These are phyloP conservation scores for Goffeauzyma gilvescens DNA, from an alignment of 768 basidiomycete species.

Conservation along the genomic window DNA sequence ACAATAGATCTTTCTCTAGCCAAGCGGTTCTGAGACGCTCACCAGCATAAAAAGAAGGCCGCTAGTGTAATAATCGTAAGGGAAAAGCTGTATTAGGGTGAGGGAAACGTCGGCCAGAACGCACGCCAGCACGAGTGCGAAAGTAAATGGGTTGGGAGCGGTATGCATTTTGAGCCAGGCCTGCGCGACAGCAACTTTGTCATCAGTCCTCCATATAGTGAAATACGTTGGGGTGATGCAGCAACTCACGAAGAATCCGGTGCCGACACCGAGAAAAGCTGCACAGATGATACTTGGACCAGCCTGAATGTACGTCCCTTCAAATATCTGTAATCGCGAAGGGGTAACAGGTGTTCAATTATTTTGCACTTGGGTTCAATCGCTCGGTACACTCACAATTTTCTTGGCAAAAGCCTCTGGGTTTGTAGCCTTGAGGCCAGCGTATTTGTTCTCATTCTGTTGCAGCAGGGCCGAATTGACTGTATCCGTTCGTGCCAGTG, in stretches of 20 bases:
- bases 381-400: conserved; percentile 7
- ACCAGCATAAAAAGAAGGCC: conserved; percentile 10
- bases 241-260: conserved; percentile 16
- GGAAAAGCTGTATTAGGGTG: conserved; percentile 8
- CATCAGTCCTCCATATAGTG: too few relatives aligned
- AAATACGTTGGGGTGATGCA: too few relatives aligned
- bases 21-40: background rate
- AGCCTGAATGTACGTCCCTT: conserved; percentile 27
- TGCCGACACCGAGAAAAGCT: conserved; percentile 21
- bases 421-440: conserved; percentile 7
- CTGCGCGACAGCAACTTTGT: background rate
- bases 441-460: conserved; percentile 7
- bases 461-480: conserved; percentile 14
- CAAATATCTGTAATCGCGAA: conserved; percentile 15
- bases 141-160: conserved; percentile 25
- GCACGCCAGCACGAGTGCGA: conserved; percentile 24
- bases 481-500: conserved; percentile 11
- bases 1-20: background rate
- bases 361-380: conserved; percentile 1
- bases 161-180: conserved; percentile 27
- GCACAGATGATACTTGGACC: conserved; percentile 19
- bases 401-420: conserved; percentile 2
- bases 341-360: background rate
- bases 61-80: conserved; percentile 11
- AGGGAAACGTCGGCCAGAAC: conserved; percentile 24